phyloP scores from a whole-genome alignment of 176 grass and related monocot genomes.

The Echinochloa phyllopogon region DNA sequence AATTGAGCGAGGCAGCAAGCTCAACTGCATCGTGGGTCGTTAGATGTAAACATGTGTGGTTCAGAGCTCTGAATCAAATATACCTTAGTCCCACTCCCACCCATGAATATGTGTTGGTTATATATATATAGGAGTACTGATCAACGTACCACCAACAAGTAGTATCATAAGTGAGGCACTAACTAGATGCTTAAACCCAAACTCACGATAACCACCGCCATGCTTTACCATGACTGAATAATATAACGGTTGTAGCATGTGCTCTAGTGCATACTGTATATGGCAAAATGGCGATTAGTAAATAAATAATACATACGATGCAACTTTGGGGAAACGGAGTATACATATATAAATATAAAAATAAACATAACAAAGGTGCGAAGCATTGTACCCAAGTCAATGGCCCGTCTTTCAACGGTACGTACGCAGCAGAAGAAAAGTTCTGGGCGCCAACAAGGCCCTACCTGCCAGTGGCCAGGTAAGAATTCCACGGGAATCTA shows the following conservation, averaged over 20 bases:
- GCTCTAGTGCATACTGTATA: not conserved
- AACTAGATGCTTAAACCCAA: not conserved
- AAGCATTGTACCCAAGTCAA: not conserved
- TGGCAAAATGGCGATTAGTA: not conserved
- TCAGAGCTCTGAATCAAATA: not conserved
- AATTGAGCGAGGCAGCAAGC: not conserved
- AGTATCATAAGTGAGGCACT: not conserved
- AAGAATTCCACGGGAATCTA: constrained; percentile 47
- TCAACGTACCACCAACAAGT: not conserved
- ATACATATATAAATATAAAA: not conserved
- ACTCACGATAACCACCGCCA: not conserved
- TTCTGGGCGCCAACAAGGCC: not conserved
- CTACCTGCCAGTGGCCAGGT: constrained; percentile 19
- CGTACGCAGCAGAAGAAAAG: not conserved
- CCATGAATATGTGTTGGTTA: not conserved
- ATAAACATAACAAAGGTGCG: not conserved
- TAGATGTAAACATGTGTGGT: constrained; percentile 5
- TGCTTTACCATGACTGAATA: not conserved
- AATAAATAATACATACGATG: not conserved
- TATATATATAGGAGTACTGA: not conserved
- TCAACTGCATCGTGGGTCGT: not conserved
- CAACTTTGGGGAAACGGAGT: too few species aligned
- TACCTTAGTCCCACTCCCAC: not conserved
- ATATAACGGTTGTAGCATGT: not conserved
- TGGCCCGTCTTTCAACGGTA: not conserved